These are phyloP conservation scores for Lactifluus subvellereus DNA, from an alignment of 768 basidiomycete species.

Conservation along the genomic window DNA sequence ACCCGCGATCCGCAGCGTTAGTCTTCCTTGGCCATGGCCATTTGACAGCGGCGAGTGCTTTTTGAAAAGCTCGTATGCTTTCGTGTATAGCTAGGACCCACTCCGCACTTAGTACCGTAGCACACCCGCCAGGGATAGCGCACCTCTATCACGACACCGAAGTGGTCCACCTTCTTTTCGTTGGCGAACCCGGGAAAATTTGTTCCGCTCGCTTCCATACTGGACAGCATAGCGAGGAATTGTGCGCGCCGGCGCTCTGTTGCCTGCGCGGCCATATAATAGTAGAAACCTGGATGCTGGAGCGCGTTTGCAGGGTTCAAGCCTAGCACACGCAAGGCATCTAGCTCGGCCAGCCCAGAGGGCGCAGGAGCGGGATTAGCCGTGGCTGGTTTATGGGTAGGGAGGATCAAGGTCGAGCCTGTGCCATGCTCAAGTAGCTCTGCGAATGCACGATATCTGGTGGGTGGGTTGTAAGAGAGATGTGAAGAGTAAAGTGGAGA, in stretches of 20 bases:
- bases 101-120: background rate
- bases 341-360: conserved; percentile 43
- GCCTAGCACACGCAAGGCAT: conserved; percentile 56
- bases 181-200: conserved; percentile 72
- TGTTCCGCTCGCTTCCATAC: conserved; percentile 41
- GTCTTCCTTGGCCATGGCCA: conserved; percentile 56
- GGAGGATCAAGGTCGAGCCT: conserved; percentile 54
- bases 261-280: conserved; percentile 82
- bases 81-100: conserved; percentile 71
- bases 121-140: conserved; percentile 5
- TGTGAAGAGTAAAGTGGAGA: conserved; percentile 28
- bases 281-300: conserved; percentile 91
- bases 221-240: conserved; percentile 53
- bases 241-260: conserved; percentile 69
- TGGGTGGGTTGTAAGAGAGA: background rate
- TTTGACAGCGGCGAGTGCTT: conserved; percentile 45
- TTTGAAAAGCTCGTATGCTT: conserved; percentile 92
- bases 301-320: conserved; percentile 77
- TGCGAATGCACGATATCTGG: conserved; percentile 81
- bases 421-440: conserved; percentile 86
- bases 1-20: conserved; percentile 87
- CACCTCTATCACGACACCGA: conserved; percentile 78
- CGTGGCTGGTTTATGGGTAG: conserved; percentile 45
- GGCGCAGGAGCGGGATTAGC: conserved; percentile 28
- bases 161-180: conserved; percentile 90